Percentiles rank a stretch among this genome's conserved stretches.
Evolutionary conservation across 1,139 yeast species (phyloP).

Genomic region (Debaryomyces fabryi): DNA sequence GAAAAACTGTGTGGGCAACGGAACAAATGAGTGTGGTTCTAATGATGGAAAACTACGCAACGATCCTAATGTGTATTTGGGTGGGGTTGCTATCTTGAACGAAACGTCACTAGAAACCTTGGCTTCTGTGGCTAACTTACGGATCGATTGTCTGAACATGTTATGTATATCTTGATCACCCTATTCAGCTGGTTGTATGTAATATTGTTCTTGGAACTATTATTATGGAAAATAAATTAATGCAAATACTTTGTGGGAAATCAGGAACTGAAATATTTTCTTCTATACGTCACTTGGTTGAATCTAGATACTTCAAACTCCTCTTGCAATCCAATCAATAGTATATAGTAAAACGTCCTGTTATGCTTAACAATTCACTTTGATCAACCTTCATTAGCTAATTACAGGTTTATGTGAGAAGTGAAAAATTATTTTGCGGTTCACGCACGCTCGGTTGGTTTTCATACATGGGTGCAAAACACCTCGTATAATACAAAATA

Average conservation of each 20-base stretch:
- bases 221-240: not conserved
- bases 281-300: not conserved
- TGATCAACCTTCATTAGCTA: not conserved
- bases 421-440: slow-evolving; percentile 7
- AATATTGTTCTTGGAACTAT: not conserved
- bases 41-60: slow-evolving; percentile 84
- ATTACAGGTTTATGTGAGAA: not conserved
- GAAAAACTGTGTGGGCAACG: slow-evolving; percentile 70
- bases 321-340: not conserved
- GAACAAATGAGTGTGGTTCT: slow-evolving; percentile 77
- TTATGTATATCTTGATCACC: not conserved
- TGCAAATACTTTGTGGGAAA: not conserved
- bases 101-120: slow-evolving; percentile 11
- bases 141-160: slow-evolving; percentile 26
- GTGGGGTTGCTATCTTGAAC: slow-evolving; percentile 50
- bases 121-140: slow-evolving; percentile 38
- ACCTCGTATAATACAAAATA: not conserved
- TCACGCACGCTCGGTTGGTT: not conserved
- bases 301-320: not conserved
- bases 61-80: slow-evolving; percentile 78
- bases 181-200: not conserved
- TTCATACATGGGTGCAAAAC: slow-evolving; percentile 3
- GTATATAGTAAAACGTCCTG: not conserved
- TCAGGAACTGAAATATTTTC: not conserved
- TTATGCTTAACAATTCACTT: not conserved